phyloP scores from a whole-genome alignment of 768 basidiomycete genomes.

The Chalciporus chontae region DNA sequence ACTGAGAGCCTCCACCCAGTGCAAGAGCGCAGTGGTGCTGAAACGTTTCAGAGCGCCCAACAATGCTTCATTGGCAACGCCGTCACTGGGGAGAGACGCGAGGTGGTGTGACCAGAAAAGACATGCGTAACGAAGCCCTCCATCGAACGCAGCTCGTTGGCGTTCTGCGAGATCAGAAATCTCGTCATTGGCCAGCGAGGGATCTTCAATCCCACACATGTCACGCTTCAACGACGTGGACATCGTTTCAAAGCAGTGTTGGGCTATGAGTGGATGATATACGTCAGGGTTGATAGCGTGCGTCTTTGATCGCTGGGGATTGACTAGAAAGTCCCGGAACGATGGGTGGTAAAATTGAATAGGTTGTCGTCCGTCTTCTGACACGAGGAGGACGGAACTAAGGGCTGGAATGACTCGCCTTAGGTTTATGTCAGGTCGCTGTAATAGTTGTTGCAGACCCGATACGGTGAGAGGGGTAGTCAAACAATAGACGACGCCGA shows the following conservation, averaged over 20 bases:
- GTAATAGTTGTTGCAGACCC: slow-evolving; percentile 13
- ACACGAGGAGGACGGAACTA: slow-evolving; percentile 15
- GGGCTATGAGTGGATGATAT: slow-evolving; percentile 18
- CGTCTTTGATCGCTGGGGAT: slow-evolving; percentile 14
- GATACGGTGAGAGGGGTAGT: slow-evolving; percentile 9
- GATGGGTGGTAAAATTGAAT: slow-evolving; percentile 22
- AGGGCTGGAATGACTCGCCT: slow-evolving; percentile 15
- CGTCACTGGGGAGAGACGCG: slow-evolving; percentile 7
- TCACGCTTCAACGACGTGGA: slow-evolving; percentile 17
- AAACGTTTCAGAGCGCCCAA: slow-evolving; percentile 9
- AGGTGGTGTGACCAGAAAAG: slow-evolving; percentile 21
- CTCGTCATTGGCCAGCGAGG: slow-evolving; percentile 14
- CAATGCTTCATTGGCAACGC: slow-evolving; percentile 7
- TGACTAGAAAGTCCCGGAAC: slow-evolving; percentile 20
- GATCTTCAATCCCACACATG: slow-evolving; percentile 18
- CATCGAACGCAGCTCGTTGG: slow-evolving; percentile 8
- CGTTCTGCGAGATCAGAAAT: slow-evolving; percentile 18
- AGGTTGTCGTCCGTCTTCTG: slow-evolving; percentile 17
- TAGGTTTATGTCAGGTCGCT: slow-evolving; percentile 12
- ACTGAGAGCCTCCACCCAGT: slow-evolving; percentile 18
- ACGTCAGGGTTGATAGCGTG: slow-evolving; percentile 12
- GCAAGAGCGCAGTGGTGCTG: slow-evolving; percentile 11
- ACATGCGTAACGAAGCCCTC: slow-evolving; percentile 17
- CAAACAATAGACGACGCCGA: slow-evolving; percentile 18
- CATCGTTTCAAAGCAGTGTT: slow-evolving; percentile 18